Percentiles rank a stretch among this genome's conserved stretches.
These are phyloP conservation scores for Xylaria sp. DNA, from an alignment of 495 filamentous ascomycete genomes.

Conservation along the genomic window DNA sequence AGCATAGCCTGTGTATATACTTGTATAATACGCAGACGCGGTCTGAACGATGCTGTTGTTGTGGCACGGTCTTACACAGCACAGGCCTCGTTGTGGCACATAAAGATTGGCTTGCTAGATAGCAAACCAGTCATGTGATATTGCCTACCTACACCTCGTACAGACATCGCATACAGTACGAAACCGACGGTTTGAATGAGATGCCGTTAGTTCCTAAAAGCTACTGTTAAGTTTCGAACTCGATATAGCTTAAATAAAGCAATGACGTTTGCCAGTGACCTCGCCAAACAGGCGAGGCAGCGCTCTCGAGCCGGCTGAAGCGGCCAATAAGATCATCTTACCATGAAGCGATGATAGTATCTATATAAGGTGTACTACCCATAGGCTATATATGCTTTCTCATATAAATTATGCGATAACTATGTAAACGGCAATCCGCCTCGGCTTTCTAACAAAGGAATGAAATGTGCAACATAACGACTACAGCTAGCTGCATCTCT, in stretches of 20 bases:
- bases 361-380: not conserved
- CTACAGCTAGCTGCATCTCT: not conserved
- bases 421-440: not conserved
- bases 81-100: not conserved
- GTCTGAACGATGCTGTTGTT: conserved; percentile 6
- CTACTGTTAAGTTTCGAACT: not conserved
- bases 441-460: not conserved
- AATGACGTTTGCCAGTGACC: not conserved
- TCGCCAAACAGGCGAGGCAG: not conserved
- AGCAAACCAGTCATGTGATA: not conserved
- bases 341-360: not conserved
- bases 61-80: not conserved
- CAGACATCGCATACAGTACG: not conserved
- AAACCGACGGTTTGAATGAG: not conserved
- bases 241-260: not conserved
- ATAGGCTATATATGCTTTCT: not conserved
- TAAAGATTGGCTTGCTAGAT: not conserved
- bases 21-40: conserved; percentile 36
- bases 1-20: conserved; percentile 36
- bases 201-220: not conserved
- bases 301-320: not conserved
- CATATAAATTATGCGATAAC: not conserved
- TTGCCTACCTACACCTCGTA: not conserved
- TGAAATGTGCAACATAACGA: not conserved
- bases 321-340: not conserved